Percentiles rank a stretch among this genome's conserved stretches.
These are phyloP conservation scores for Aspergillus wentii DNA, from an alignment of 495 filamentous ascomycete genomes.

Conservation along the genomic window DNA sequence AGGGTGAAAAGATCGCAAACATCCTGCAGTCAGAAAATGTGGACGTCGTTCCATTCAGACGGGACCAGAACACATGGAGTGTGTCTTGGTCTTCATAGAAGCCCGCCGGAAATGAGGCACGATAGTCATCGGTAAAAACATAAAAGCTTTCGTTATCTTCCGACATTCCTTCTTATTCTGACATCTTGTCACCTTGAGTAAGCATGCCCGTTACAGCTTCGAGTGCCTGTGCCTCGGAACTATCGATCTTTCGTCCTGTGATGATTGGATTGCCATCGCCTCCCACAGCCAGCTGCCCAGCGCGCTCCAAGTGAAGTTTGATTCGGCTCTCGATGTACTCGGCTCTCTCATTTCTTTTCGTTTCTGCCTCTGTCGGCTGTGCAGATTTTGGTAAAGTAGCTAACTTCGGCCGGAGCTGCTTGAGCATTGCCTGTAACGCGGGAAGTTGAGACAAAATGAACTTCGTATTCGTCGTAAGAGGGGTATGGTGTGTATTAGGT, in stretches of 20 bases:
- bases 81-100: conserved; percentile 38
- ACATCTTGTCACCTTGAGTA: conserved; percentile 23
- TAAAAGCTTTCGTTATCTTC: neutral
- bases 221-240: conserved; percentile 41
- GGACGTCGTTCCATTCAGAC: conserved; percentile 68
- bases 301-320: conserved; percentile 40
- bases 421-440: conserved; percentile 62
- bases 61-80: conserved; percentile 62
- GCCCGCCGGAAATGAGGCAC: neutral
- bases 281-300: conserved; percentile 36
- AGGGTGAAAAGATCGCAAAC: conserved; percentile 51
- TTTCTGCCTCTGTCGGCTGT: conserved; percentile 26
- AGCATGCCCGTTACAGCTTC: conserved; percentile 41
- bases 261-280: conserved; percentile 33
- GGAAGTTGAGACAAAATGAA: conserved; percentile 82
- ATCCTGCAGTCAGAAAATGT: conserved; percentile 46
- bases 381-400: conserved; percentile 41
- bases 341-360: conserved; percentile 51
- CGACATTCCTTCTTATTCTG: conserved; percentile 8
- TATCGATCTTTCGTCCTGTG: conserved; percentile 37
- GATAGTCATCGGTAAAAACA: too few relatives aligned
- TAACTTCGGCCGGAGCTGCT: conserved; percentile 56
- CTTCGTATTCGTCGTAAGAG: conserved; percentile 66
- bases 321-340: conserved; percentile 74
- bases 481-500: conserved; percentile 31